These are phyloP conservation scores for Crucihimalaya himalaica DNA, from an alignment of 345 rosid genomes.

Conservation along the genomic window DNA sequence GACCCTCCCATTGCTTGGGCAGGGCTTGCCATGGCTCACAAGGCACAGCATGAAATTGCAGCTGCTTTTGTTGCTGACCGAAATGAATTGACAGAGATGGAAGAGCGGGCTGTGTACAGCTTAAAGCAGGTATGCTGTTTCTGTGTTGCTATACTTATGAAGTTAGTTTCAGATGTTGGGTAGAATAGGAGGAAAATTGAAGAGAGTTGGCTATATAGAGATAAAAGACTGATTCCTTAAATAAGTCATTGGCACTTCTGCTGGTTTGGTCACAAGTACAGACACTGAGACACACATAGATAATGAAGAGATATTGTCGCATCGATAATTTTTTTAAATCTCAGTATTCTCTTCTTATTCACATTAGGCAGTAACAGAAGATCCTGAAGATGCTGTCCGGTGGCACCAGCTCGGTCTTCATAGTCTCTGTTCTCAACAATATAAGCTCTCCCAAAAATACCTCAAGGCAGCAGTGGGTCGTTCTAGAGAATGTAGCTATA, in stretches of 20 bases:
- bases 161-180: constrained; percentile 11
- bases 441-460: constrained; percentile 80
- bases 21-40: constrained; percentile 92
- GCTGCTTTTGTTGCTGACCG: constrained; percentile 72
- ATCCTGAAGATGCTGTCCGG: constrained; percentile 80
- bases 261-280: neutral
- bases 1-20: constrained; percentile 88
- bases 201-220: neutral
- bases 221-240: neutral
- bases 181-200: neutral
- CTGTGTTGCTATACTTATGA: constrained; percentile 5
- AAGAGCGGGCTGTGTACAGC: constrained; percentile 74
- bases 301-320: neutral
- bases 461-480: constrained; percentile 78
- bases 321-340: neutral
- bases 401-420: constrained; percentile 99
- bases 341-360: constrained; percentile 20
- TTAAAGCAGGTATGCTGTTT: constrained; percentile 71
- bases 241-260: neutral
- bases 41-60: constrained; percentile 84
- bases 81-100: constrained; percentile 62
- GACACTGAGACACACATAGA: neutral
- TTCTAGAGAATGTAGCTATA: constrained; percentile 62
- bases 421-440: constrained; percentile 70
- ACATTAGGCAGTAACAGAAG: constrained; percentile 55